Conservation (phyloP, 1,284 basidiomycete genomes). For the Tylopilus sp. region DNA sequence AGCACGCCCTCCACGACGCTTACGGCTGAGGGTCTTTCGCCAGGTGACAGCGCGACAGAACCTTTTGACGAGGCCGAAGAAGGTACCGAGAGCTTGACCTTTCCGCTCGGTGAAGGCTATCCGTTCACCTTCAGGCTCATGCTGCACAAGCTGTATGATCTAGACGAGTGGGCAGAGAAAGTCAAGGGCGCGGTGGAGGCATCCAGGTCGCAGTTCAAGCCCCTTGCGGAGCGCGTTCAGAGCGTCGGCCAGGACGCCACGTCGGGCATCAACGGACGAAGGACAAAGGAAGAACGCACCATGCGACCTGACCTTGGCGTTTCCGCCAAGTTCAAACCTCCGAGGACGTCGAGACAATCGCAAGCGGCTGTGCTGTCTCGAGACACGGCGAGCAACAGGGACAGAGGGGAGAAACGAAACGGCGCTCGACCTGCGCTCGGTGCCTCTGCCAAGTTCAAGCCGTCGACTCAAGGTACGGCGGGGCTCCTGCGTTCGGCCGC, state of each 20-base stretch:
- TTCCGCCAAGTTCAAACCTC: conserved; percentile 13
- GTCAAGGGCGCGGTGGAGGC: conserved; percentile 51
- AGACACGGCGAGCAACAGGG: conserved; percentile 17
- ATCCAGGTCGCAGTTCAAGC: conserved; percentile 52
- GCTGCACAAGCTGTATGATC: conserved; percentile 59
- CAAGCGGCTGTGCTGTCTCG: neutral
- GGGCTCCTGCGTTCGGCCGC: neutral
- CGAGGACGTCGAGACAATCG: conserved; percentile 4
- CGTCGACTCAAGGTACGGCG: neutral
- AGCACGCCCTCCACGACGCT: conserved; percentile 2
- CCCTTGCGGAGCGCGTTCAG: conserved; percentile 41
- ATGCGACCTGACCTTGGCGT: conserved; percentile 28
- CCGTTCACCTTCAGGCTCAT: conserved; percentile 63
- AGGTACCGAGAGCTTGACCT: conserved; percentile 35
- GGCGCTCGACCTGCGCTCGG: conserved; percentile 31
- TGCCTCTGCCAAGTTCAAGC: conserved; percentile 10
- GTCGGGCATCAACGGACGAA: conserved; percentile 22
- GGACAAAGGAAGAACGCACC: conserved; percentile 22
- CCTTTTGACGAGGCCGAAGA: conserved; percentile 4
- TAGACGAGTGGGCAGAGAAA: conserved; percentile 58
- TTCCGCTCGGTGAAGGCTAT: conserved; percentile 44
- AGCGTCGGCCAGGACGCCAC: conserved; percentile 16
- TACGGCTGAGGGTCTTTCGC: neutral
- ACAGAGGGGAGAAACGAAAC: conserved; percentile 26
- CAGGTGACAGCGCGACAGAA: neutral